Conservation (phyloP, 2,329 filamentous ascomycete species). For the Ophiostoma angusticollis region DNA sequence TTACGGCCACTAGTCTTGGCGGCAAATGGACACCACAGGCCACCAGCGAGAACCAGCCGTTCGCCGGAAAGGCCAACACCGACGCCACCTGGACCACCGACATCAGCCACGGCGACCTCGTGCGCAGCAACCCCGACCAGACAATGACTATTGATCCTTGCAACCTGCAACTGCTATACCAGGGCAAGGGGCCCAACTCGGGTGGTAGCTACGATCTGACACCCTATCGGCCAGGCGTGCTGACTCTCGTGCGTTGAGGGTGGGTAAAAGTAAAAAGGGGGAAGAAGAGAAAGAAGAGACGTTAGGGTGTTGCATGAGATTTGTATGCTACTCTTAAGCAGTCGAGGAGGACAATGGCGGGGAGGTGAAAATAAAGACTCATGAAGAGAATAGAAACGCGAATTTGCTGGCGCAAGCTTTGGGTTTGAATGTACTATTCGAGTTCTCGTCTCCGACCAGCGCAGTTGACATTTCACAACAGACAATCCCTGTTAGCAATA, state of each 20-base stretch:
- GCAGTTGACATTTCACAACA: too few species aligned
- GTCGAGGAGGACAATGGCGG: too few species aligned
- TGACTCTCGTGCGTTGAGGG: slow-evolving; percentile 33
- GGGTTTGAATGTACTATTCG: too few species aligned
- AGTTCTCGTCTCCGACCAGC: too few species aligned
- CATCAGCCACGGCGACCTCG: slow-evolving; percentile 52
- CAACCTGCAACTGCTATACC: slow-evolving; percentile 52
- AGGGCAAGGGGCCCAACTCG: slow-evolving; percentile 36
- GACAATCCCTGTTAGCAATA: too few species aligned
- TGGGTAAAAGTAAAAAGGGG: too few species aligned
- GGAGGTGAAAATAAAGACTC: too few species aligned
- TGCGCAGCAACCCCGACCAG: slow-evolving; percentile 44
- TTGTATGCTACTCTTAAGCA: too few species aligned
- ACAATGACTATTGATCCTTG: slow-evolving; percentile 51
- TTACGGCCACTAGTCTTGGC: slow-evolving; percentile 42
- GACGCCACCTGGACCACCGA: slow-evolving; percentile 54
- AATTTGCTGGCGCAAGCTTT: too few species aligned
- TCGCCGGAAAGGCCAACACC: slow-evolving; percentile 54
- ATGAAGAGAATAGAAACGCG: too few species aligned
- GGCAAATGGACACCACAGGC: slow-evolving; percentile 49
- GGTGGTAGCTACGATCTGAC: slow-evolving; percentile 34
- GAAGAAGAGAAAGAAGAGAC: too few species aligned
- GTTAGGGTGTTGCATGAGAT: too few species aligned
- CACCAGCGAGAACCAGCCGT: slow-evolving; percentile 41
- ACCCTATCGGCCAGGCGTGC: slow-evolving; percentile 42